Evolutionary conservation across 2,329 filamentous ascomycete genomes (phyloP).

Genomic region (Graphiopsis chlorocephala): DNA sequence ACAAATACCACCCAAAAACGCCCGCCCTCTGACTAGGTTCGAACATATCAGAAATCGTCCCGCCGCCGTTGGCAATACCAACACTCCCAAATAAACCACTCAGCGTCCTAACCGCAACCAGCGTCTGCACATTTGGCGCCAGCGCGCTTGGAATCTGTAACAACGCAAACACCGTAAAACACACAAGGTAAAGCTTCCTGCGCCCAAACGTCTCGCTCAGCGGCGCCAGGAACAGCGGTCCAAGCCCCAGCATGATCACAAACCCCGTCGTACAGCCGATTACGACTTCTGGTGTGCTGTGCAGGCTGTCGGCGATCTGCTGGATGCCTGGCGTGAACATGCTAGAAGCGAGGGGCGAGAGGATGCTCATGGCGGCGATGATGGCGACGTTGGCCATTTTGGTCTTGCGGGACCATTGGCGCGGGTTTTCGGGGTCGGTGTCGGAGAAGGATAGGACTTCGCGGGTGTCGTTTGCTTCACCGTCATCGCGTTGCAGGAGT

Average conservation of each 20-base stretch:
- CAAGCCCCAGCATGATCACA: constrained; percentile 49
- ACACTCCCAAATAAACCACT: constrained; percentile 52
- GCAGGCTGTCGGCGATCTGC: constrained; percentile 48
- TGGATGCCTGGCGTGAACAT: constrained; percentile 54
- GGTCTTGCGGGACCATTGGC: constrained; percentile 43
- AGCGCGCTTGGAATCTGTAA: constrained; percentile 49
- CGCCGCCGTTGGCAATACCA: constrained; percentile 51
- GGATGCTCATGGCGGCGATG: constrained; percentile 51
- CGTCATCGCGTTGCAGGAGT: constrained; percentile 37
- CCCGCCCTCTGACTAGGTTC: constrained; percentile 44
- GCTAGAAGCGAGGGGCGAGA: constrained; percentile 47
- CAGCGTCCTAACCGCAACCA: constrained; percentile 47
- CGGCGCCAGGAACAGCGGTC: constrained; percentile 47
- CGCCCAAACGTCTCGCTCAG: constrained; percentile 49
- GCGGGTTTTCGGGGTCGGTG: constrained; percentile 44
- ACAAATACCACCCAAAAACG: constrained; percentile 47
- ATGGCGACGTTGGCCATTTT: constrained; percentile 51
- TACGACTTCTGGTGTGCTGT: constrained; percentile 42
- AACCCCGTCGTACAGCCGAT: constrained; percentile 52
- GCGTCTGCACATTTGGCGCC: constrained; percentile 44
- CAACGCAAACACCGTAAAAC: constrained; percentile 45
- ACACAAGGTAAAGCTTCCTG: constrained; percentile 43
- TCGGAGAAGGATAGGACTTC: constrained; percentile 34
- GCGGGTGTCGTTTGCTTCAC: constrained; percentile 34
- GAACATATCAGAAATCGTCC: constrained; percentile 54